Conservation (phyloP, 1,284 basidiomycete species). For the Apiotrichum veenhuisii region DNA sequence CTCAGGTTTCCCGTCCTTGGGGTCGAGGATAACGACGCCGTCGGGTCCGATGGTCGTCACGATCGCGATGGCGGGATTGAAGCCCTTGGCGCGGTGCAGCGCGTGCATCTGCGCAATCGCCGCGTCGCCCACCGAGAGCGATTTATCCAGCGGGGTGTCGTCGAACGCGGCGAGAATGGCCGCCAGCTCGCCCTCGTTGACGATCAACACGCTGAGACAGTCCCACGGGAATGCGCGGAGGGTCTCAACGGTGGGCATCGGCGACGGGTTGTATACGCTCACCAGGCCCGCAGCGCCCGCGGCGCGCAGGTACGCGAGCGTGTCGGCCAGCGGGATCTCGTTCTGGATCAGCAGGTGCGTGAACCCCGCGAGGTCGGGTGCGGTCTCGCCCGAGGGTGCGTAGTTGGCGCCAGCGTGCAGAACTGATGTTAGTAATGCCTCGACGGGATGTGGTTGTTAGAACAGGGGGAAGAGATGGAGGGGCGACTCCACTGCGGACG, state of each 20-base stretch:
- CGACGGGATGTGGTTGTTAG: too few species aligned
- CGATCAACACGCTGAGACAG: conserved; percentile 52
- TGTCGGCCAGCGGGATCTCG: conserved; percentile 55
- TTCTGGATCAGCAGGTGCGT: conserved; percentile 57
- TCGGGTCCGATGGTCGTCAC: conserved; percentile 12
- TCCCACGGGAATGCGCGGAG: conserved; percentile 52
- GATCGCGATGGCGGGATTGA: background rate
- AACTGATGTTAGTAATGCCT: conserved; percentile 25
- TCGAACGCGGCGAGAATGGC: conserved; percentile 26
- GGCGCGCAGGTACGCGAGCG: conserved; percentile 46
- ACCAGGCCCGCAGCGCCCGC: conserved; percentile 31
- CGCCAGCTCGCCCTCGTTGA: conserved; percentile 55
- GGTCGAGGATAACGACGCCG: conserved; percentile 36
- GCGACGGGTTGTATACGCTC: conserved; percentile 56
- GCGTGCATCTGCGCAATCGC: conserved; percentile 9
- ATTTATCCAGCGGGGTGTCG: conserved; percentile 1
- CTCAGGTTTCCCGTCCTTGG: conserved; percentile 3
- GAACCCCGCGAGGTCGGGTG: conserved; percentile 20
- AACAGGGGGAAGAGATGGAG: too few species aligned
- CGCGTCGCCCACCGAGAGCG: background rate
- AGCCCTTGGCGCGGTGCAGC: conserved; percentile 4
- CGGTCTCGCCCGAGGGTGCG: conserved; percentile 11
- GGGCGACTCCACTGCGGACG: too few species aligned
- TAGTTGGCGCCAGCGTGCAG: conserved; percentile 49
- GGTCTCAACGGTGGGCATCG: conserved; percentile 51